These are phyloP conservation scores for Aschersonia sp. DNA, from an alignment of 2,329 filamentous ascomycete genomes.

Conservation along the genomic window DNA sequence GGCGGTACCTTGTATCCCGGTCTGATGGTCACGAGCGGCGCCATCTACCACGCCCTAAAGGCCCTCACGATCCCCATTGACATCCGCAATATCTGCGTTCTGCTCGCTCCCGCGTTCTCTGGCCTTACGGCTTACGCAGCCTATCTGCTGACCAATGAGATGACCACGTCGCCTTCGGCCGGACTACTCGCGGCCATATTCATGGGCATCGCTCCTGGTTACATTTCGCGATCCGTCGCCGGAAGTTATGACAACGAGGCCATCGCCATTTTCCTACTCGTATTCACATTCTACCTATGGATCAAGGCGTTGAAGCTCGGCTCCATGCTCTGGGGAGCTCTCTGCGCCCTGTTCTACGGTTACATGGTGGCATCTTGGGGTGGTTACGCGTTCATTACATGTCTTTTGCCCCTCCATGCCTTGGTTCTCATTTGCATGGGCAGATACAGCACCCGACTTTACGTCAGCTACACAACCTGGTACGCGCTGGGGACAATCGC, in stretches of 20 bases:
- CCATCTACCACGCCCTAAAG: constrained; percentile 87
- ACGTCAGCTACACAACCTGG: constrained; percentile 97
- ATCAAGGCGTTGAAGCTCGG: constrained; percentile 96
- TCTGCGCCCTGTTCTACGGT: constrained; percentile 92
- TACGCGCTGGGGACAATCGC: constrained; percentile 90
- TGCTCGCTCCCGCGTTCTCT: constrained; percentile 88
- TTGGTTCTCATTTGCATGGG: constrained; percentile 96
- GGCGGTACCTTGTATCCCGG: constrained; percentile 98
- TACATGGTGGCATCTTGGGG: constrained; percentile 99
- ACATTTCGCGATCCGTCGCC: constrained; percentile 94
- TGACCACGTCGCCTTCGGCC: constrained; percentile 88
- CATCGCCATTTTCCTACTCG: constrained; percentile 95
- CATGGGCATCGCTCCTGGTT: constrained; percentile 95
- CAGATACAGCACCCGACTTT: constrained; percentile 81
- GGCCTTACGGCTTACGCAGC: constrained; percentile 84
- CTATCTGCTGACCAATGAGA: constrained; percentile 92
- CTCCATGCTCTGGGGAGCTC: constrained; percentile 89
- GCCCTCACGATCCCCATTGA: constrained; percentile 85
- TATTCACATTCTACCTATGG: constrained; percentile 98
- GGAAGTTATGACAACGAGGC: constrained; percentile 99
- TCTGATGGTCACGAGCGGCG: constrained; percentile 96
- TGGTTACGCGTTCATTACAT: constrained; percentile 99
- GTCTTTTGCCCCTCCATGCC: constrained; percentile 83
- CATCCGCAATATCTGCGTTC: constrained; percentile 96
- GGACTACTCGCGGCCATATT: constrained; percentile 88